Evolutionary conservation across 2,329 filamentous ascomycete species (phyloP), one percentile per base, ranked within the genome.

Genomic region (Epichloe coenophiala): DNA sequence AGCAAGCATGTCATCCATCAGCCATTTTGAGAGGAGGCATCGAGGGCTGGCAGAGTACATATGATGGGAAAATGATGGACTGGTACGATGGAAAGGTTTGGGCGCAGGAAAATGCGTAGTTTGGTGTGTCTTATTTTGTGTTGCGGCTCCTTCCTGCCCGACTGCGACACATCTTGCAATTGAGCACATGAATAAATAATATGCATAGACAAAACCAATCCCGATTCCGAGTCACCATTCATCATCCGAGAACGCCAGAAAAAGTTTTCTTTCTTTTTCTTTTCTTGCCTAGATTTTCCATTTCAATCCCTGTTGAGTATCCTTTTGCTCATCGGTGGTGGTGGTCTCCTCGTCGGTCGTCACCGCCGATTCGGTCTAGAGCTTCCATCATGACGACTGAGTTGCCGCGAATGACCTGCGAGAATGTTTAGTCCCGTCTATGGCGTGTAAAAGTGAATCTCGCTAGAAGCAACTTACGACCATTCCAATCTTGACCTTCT

Each of bases 331-430:
- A 55, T 59, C 64, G 53, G 51, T 63, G 53, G 52, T 66, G 61
- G 59, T 67, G 27, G 27, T 31, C 27, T 11, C 27, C 61, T 60
- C 65, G 66, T 58, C 68, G 68, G 56, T 83, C 77, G 61, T 80
- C 77, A 53, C 79, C 78, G 55, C 78, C 80, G 58, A 86, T 84
- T 61, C 82, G 74, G 65, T 83, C 79, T 52, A 87, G 68, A 9
- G 82, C 88, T 71, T 98, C 94, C 51, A 98, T 80, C 91, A 98
- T 96, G 51, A 98, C 90, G 27, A 98, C 90, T 2, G 91, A 95
- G 71, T 98, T 98, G 57, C 93, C 93, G 60, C 94, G 87, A 62
- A 98, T 96, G 57, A 96, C 86, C 85, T 89, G 5, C 27, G n/a
- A 71, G 65, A 36, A 43, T 48, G 4, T 3, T 27, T 9, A 43